Evolutionary conservation across 2,329 filamentous ascomycete genomes (phyloP).

Genomic region (Esteya vermicola): DNA sequence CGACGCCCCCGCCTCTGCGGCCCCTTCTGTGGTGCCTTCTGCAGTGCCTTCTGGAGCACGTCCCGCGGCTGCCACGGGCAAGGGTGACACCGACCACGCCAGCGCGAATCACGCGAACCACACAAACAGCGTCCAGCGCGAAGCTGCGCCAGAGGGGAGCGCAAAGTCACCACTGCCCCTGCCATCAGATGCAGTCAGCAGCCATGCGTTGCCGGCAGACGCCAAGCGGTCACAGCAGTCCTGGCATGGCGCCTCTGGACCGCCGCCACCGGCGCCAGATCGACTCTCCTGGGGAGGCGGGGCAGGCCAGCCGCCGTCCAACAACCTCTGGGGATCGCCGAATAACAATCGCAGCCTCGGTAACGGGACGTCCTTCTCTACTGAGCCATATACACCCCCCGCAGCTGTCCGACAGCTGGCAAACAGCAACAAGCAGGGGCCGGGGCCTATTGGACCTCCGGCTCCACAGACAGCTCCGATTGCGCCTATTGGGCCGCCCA

Average conservation of each 20-base stretch:
- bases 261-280: slow-evolving; percentile 27
- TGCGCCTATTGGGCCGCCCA: slow-evolving; percentile 20
- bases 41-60: background rate
- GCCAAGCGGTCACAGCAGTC: slow-evolving; percentile 10
- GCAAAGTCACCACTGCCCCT: background rate
- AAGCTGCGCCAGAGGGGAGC: background rate
- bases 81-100: too few relatives aligned
- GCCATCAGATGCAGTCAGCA: too few relatives aligned
- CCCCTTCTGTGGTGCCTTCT: background rate
- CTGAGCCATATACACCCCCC: slow-evolving; percentile 24
- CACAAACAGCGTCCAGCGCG: background rate
- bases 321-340: slow-evolving; percentile 65
- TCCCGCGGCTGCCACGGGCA: too few relatives aligned
- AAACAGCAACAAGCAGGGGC: slow-evolving; percentile 19
- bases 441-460: slow-evolving; percentile 29
- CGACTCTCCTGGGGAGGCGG: slow-evolving; percentile 36
- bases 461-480: slow-evolving; percentile 16
- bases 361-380: slow-evolving; percentile 64
- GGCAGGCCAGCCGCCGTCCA: slow-evolving; percentile 26
- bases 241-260: slow-evolving; percentile 22
- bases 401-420: slow-evolving; percentile 17
- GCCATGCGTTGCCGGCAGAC: background rate
- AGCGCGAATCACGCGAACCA: too few relatives aligned
- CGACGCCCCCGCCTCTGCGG: background rate
- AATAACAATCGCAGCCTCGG: slow-evolving; percentile 57